These are phyloP conservation scores for Escallonia rubra DNA, from an alignment of 129 eudicot species.

Conservation along the genomic window DNA sequence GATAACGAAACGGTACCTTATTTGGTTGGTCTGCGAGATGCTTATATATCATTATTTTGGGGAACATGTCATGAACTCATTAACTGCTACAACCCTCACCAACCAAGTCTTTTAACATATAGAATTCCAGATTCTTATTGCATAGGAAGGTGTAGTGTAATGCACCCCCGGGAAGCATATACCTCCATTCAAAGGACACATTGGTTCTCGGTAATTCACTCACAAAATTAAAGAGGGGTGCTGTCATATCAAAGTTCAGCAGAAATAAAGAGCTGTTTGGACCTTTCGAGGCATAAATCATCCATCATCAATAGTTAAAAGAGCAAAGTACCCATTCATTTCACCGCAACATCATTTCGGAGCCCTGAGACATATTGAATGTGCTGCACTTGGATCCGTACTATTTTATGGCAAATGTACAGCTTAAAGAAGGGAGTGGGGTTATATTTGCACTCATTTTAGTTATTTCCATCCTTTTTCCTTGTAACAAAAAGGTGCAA, in stretches of 20 bases:
- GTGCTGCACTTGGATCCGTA: too few species aligned
- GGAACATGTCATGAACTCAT: constrained; percentile 53
- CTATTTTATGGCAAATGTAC: too few species aligned
- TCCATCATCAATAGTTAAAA: too few species aligned
- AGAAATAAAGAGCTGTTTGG: constrained; percentile 4
- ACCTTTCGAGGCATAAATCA: neutral
- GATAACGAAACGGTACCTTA: constrained; percentile 1
- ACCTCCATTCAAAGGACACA: too few species aligned
- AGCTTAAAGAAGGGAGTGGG: too few species aligned
- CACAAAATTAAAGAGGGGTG: neutral
- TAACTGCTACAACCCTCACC: constrained; percentile 48
- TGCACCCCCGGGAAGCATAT: too few species aligned
- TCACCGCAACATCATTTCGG: neutral
- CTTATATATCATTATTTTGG: constrained; percentile 32
- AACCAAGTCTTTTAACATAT: constrained; percentile 1
- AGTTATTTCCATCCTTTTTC: too few species aligned
- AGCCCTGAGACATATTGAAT: too few species aligned
- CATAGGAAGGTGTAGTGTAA: too few species aligned
- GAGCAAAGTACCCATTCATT: constrained; percentile 7
- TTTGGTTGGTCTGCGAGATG: constrained; percentile 36
- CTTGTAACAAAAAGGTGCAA: too few species aligned
- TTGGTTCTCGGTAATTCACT: neutral
- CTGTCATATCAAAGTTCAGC: neutral
- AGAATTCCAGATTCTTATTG: too few species aligned
- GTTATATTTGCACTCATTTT: too few species aligned